These are phyloP conservation scores for Oxytropis ochrocephala DNA, from an alignment of 306 rosid species.

Conservation along the genomic window DNA sequence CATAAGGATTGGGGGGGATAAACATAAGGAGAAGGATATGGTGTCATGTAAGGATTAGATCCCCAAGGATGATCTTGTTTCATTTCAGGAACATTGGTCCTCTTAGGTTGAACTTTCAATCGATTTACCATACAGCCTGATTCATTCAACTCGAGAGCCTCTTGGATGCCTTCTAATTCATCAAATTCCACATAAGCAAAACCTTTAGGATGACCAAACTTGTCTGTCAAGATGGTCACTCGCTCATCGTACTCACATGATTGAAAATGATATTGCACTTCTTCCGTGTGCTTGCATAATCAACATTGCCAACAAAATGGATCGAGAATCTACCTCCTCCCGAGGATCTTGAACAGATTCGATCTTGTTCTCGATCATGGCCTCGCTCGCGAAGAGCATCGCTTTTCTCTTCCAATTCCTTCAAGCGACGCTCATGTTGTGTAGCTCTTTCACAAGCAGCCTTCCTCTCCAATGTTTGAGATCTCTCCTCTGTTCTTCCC, in stretches of 20 bases:
- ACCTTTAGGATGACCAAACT: conserved; percentile 92
- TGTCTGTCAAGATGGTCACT: conserved; percentile 85
- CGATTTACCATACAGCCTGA: conserved; percentile 94
- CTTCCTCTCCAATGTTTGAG: too few species aligned
- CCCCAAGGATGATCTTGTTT: conserved; percentile 80
- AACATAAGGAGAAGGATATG: conserved; percentile 71
- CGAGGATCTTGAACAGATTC: not conserved
- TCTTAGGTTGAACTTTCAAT: conserved; percentile 85
- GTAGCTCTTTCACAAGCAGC: too few species aligned
- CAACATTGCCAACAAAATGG: conserved; percentile 95
- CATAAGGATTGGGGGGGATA: conserved; percentile 81
- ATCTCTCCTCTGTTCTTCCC: too few species aligned
- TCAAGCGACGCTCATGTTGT: too few species aligned
- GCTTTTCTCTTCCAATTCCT: too few species aligned
- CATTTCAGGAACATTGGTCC: conserved; percentile 97
- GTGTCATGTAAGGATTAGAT: conserved; percentile 61
- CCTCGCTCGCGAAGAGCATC: too few species aligned
- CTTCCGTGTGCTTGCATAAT: conserved; percentile 93
- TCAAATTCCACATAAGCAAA: conserved; percentile 90
- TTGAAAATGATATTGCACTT: conserved; percentile 94
- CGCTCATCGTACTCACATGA: conserved; percentile 93
- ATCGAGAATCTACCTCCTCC: conserved; percentile 83
- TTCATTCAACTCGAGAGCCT: conserved; percentile 69
- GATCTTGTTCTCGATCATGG: too few species aligned
- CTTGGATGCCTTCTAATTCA: conserved; percentile 85